Percentiles rank a stretch among this genome's conserved stretches.
phyloP scores from a whole-genome alignment of 2,329 filamentous ascomycete genomes.

The Exophiala aquamarina region DNA sequence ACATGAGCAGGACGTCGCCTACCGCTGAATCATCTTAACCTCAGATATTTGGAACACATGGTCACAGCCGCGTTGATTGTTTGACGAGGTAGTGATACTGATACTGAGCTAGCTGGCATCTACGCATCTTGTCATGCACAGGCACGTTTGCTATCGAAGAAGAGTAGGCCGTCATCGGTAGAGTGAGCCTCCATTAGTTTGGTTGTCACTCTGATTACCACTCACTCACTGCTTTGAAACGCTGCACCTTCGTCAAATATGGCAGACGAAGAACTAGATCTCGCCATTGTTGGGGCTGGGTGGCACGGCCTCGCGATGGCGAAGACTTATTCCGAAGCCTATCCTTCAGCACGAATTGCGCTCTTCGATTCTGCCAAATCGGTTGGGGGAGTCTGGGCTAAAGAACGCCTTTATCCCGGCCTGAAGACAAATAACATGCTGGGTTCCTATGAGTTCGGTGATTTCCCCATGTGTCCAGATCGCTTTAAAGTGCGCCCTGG shows the following conservation, averaged over 20 bases:
- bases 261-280: background rate
- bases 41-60: too few relatives aligned
- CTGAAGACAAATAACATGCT: conserved; percentile 72
- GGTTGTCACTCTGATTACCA: too few relatives aligned
- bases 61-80: too few relatives aligned
- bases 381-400: conserved; percentile 70
- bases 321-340: conserved; percentile 59
- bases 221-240: too few relatives aligned
- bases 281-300: background rate
- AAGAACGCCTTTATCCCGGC: conserved; percentile 63
- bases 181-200: too few relatives aligned
- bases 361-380: conserved; percentile 59
- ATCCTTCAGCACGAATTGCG: conserved; percentile 51
- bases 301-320: conserved; percentile 55
- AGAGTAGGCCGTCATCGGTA: too few relatives aligned
- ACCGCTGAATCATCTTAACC: too few relatives aligned
- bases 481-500: conserved; percentile 51
- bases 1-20: too few relatives aligned
- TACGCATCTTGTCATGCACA: too few relatives aligned
- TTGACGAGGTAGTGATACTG: too few relatives aligned
- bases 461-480: conserved; percentile 65
- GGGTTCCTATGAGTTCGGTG: conserved; percentile 70
- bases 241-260: background rate
- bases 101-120: too few relatives aligned
- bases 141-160: too few relatives aligned